Conservation (phyloP, 805 yeast genomes). For the Alloascoidea africana region DNA sequence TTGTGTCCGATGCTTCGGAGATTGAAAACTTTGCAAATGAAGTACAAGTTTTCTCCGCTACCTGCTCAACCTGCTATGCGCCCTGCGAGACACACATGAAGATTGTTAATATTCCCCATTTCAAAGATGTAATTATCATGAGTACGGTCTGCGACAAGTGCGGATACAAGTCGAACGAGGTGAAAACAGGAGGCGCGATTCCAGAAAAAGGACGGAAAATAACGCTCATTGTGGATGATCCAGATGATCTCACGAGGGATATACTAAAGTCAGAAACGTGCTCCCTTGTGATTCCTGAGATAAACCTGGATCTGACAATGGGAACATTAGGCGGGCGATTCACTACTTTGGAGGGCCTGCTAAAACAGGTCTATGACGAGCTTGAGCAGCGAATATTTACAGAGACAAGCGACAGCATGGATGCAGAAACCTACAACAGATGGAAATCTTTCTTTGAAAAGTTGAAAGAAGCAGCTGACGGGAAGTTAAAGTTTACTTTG, state of each 20-base stretch:
- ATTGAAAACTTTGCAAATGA: slow-evolving; percentile 80
- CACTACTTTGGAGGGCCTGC: slow-evolving; percentile 90
- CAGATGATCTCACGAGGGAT: slow-evolving; percentile 89
- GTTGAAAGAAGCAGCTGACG: slow-evolving; percentile 66
- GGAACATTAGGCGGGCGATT: slow-evolving; percentile 98
- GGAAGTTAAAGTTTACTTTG: slow-evolving; percentile 70
- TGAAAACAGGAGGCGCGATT: slow-evolving; percentile 94
- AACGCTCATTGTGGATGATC: slow-evolving; percentile 63
- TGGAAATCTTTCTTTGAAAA: slow-evolving; percentile 72
- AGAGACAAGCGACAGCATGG: slow-evolving; percentile 88
- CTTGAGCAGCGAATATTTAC: slow-evolving; percentile 72
- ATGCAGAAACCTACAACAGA: slow-evolving; percentile 51
- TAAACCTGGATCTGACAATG: slow-evolving; percentile 78
- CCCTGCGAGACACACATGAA: slow-evolving; percentile 93
- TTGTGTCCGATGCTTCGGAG: slow-evolving; percentile 46
- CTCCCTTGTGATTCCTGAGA: slow-evolving; percentile 72
- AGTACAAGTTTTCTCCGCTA: slow-evolving; percentile 83
- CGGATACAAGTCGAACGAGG: slow-evolving; percentile 95
- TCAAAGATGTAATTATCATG: slow-evolving; percentile 95
- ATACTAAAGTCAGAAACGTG: slow-evolving; percentile 91
- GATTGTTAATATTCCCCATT: slow-evolving; percentile 91
- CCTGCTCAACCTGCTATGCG: slow-evolving; percentile 80
- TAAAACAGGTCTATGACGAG: slow-evolving; percentile 82
- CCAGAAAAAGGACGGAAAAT: slow-evolving; percentile 74
- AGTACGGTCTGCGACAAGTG: slow-evolving; percentile 84